These are phyloP conservation scores for Coemansia sp. DNA, from an alignment of 192 early-diverging fungal genomes.

Conservation along the genomic window DNA sequence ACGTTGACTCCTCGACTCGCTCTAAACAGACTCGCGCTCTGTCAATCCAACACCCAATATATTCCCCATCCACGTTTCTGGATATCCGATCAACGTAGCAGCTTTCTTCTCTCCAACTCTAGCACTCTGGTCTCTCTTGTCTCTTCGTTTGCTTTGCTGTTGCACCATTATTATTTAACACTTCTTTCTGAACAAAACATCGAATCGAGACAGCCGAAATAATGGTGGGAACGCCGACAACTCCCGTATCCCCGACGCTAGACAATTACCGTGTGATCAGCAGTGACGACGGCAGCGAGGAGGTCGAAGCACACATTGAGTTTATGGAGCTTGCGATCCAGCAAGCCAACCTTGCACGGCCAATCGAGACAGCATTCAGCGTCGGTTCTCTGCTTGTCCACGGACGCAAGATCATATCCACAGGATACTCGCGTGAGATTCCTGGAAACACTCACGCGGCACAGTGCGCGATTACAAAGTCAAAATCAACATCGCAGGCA, in stretches of 20 bases:
- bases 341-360: conserved; percentile 73
- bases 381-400: conserved; percentile 81
- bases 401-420: conserved; percentile 63
- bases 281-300: conserved; percentile 35
- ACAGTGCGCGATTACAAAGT: conserved; percentile 81
- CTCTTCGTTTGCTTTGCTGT: neutral
- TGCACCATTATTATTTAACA: conserved; percentile 5
- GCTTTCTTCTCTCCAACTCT: no score
- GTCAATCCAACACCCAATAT: no score
- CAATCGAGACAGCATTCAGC: conserved; percentile 82
- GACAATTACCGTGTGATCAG: conserved; percentile 34
- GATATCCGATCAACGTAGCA: no score
- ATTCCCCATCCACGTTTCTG: no score
- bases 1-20: no score
- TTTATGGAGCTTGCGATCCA: conserved; percentile 83
- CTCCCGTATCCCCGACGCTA: conserved; percentile 5
- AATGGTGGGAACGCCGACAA: neutral
- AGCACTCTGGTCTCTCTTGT: neutral
- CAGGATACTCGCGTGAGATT: conserved; percentile 90
- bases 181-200: no score
- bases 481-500: conserved; percentile 35
- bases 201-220: no score
- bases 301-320: conserved; percentile 56
- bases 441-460: conserved; percentile 98
- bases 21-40: no score